Conservation (phyloP, 2,329 filamentous ascomycete genomes). For the Scopulariopsis brevicaulis region DNA sequence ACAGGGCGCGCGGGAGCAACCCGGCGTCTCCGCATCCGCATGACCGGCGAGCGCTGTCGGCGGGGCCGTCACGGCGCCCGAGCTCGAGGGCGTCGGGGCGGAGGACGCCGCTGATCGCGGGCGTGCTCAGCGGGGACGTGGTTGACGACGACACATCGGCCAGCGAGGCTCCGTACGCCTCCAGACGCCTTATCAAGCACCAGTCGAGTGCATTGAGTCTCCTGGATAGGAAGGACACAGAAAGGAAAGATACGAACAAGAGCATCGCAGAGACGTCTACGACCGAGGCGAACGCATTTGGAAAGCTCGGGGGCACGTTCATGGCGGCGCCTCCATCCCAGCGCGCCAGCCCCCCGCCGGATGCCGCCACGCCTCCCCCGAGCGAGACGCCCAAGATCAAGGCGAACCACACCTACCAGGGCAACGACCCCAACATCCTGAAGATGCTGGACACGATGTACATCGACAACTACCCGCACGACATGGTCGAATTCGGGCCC, state of each 20-base stretch:
- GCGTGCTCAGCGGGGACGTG: not conserved
- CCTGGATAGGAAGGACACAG: constrained; percentile 24
- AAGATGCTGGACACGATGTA: constrained; percentile 79
- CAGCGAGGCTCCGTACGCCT: constrained; percentile 28
- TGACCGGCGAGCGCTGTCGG: constrained; percentile 12
- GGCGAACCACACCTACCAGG: constrained; percentile 68
- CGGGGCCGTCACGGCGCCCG: constrained; percentile 4
- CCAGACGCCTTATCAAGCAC: constrained; percentile 37
- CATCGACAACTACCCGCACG: constrained; percentile 55
- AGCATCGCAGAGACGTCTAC: constrained; percentile 47
- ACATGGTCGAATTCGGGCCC: constrained; percentile 65
- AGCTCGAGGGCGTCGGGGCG: not conserved
- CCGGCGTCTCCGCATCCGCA: constrained; percentile 18
- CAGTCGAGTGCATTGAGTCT: constrained; percentile 49
- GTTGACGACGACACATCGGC: constrained; percentile 21
- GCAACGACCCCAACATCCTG: constrained; percentile 59
- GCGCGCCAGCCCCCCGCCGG: not conserved
- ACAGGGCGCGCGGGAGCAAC: constrained; percentile 29
- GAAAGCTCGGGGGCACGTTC: constrained; percentile 47
- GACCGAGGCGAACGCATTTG: constrained; percentile 47
- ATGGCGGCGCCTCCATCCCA: constrained; percentile 9
- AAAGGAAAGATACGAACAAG: constrained; percentile 44
- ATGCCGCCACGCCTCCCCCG: constrained; percentile 11
- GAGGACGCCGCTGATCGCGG: not conserved
- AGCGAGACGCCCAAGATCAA: constrained; percentile 7